Evolutionary conservation across 179 eudicot species (phyloP), one percentile per base, ranked within the genome.

Genomic region (Beta macrorhiza): DNA sequence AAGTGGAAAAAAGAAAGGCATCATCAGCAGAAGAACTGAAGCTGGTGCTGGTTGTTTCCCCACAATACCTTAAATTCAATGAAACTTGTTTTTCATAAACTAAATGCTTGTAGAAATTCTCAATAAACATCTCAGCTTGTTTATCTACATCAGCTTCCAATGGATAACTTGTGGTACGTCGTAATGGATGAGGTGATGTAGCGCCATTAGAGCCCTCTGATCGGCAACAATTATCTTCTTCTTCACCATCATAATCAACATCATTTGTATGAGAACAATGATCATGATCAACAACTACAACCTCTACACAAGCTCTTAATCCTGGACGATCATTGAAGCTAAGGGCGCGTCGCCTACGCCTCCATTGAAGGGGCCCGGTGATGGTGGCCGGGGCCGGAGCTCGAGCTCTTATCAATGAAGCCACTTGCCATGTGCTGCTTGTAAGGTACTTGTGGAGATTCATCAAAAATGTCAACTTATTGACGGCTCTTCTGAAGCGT

Each of bases 271-370:
- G 13, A 44, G 11, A 5, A 73, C 19, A 73, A 47, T 19, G 1
- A 4, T 74, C 20, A 9, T 65, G 22, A 16, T 73, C 75, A 29
- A 64, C 22, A 44, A 49, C 64, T 17, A 75, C 69, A 16, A 76
- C 44, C 9, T 77, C 81, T 0, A 74, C 82, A 45, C 82, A 78
- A 1, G 87, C 84, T 56, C 87, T 53, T 5, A 85, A 42, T 7
- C 87, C 87, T 0, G 84, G 84, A 3, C 84, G 80, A 79, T 85
- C 84, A 3, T 37, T 82, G 61, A 85, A 85, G 79, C 87, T 85
- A 15, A 59, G 37, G 20, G 82, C 84, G 9, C 82, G 32, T 57
- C 82, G 80, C 22, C 53, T 9, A 5, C 75, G 49, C 74, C 80
- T n/a, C 29, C 68, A 25, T 7, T 62, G 59, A 13, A 52, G 77